A percentile compares a stretch with the other conserved stretches of the same genome.
phyloP scores from a whole-genome alignment of 768 basidiomycete genomes.

The Boletus pseudopeckii region DNA sequence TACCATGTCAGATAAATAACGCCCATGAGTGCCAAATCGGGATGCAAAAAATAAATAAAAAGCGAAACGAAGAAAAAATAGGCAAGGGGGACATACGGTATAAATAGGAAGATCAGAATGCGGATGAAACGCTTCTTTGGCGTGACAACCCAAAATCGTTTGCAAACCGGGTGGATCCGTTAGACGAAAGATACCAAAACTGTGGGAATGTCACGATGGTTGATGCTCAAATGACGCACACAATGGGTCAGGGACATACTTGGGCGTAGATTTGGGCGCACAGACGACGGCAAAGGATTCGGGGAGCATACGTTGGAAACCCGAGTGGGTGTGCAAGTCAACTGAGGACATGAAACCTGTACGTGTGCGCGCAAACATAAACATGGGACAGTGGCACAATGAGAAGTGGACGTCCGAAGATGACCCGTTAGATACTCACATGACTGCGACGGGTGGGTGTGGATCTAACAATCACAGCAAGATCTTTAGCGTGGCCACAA shows the following conservation, averaged over 20 bases:
- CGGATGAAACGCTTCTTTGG: conserved; percentile 80
- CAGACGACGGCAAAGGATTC: conserved; percentile 94
- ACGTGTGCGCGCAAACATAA: not conserved
- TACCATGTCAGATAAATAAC: not conserved
- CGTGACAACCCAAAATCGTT: conserved; percentile 63
- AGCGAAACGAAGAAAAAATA: not conserved
- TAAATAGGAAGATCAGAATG: conserved; percentile 84
- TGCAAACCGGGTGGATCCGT: conserved; percentile 84
- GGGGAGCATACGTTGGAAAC: conserved; percentile 84
- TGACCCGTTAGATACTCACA: conserved; percentile 43
- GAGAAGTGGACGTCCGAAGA: not conserved
- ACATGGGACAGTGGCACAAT: not conserved
- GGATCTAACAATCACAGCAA: conserved; percentile 53
- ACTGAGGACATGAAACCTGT: conserved; percentile 92
- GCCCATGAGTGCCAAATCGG: not conserved
- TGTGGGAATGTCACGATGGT: not conserved
- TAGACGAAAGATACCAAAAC: conserved; percentile 86
- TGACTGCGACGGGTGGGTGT: conserved; percentile 88
- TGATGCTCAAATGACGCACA: not conserved
- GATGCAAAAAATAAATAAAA: not conserved
- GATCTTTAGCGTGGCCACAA: not conserved
- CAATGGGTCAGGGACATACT: conserved; percentile 41
- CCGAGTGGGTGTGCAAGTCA: conserved; percentile 87
- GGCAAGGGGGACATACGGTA: conserved; percentile 52
- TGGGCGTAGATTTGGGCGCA: conserved; percentile 74